These are phyloP conservation scores for Westerdykella sp. DNA, from an alignment of 2,329 filamentous ascomycete genomes.

Conservation along the genomic window DNA sequence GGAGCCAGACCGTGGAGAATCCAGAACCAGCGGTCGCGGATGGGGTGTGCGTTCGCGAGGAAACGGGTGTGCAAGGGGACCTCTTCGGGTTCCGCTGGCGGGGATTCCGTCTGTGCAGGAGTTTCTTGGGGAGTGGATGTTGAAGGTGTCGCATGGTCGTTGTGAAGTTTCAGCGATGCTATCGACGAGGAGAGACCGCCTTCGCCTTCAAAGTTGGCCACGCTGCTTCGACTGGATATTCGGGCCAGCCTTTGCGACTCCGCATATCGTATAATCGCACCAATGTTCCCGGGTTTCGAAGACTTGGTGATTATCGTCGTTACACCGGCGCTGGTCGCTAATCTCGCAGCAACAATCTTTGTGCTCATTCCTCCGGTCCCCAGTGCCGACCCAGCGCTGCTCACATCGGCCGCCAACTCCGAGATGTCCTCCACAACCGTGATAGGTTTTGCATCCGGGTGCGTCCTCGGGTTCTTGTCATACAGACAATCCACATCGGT, in stretches of 20 bases:
- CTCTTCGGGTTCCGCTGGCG: conserved; percentile 17
- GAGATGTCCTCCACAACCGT: conserved; percentile 88
- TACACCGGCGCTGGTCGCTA: conserved; percentile 90
- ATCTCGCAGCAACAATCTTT: conserved; percentile 86
- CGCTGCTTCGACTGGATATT: conserved; percentile 23
- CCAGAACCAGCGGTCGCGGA: conserved; percentile 95
- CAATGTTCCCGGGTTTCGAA: conserved; percentile 87
- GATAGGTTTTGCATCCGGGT: conserved; percentile 82
- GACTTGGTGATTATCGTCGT: conserved; percentile 93
- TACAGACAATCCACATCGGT: conserved; percentile 98
- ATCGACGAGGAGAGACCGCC: conserved; percentile 16
- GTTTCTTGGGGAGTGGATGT: conserved; percentile 25
- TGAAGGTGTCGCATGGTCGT: conserved; percentile 14
- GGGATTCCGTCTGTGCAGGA: conserved; percentile 20
- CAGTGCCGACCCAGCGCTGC: conserved; percentile 77
- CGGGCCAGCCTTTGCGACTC: conserved; percentile 52
- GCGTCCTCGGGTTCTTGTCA: conserved; percentile 83
- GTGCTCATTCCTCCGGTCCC: conserved; percentile 97
- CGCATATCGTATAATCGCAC: conserved; percentile 76
- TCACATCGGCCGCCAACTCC: conserved; percentile 79
- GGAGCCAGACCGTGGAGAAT: conserved; percentile 85
- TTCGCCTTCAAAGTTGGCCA: conserved; percentile 27
- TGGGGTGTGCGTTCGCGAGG: conserved; percentile 73
- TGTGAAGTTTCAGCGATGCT: conserved; percentile 16
- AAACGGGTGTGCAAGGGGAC: conserved; percentile 83